Percentiles rank a stretch among this genome's conserved stretches.
phyloP scores from a whole-genome alignment of 202 grass and related monocot genomes.

The Cymbopogon flexuosus region DNA sequence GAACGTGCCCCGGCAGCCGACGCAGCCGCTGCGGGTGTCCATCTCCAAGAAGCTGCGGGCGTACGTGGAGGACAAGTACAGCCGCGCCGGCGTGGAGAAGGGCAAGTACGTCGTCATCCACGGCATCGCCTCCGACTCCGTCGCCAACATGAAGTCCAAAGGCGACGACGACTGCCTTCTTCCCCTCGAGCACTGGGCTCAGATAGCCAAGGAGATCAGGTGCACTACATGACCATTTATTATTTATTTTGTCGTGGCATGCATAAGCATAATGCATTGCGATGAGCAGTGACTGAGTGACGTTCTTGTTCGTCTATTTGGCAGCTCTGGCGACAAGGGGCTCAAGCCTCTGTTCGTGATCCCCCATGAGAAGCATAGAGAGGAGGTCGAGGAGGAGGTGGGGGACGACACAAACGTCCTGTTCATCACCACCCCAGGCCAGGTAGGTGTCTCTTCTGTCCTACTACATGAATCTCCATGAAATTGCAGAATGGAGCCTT shows the following conservation, averaged over 20 bases:
- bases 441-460: slow-evolving; percentile 30
- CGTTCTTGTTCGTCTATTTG: not conserved
- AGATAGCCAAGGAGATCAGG: slow-evolving; percentile 68
- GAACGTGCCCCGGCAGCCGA: slow-evolving; percentile 52
- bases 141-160: slow-evolving; percentile 70
- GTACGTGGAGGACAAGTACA: slow-evolving; percentile 68
- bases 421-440: slow-evolving; percentile 88
- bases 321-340: slow-evolving; percentile 39
- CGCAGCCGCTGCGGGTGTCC: slow-evolving; percentile 61
- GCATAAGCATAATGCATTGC: not conserved
- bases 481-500: not conserved
- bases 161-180: slow-evolving; percentile 79
- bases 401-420: slow-evolving; percentile 53
- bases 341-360: slow-evolving; percentile 86
- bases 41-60: slow-evolving; percentile 84
- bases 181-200: slow-evolving; percentile 62
- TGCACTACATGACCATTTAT: not conserved
- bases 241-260: not conserved
- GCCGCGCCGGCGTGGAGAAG: slow-evolving; percentile 54
- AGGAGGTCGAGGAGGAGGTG: slow-evolving; percentile 61
- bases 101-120: slow-evolving; percentile 76
- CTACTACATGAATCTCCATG: not conserved
- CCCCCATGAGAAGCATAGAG: slow-evolving; percentile 89
- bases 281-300: not conserved
- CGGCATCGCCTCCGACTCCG: slow-evolving; percentile 80